These are phyloP conservation scores for Penicillium vulpinum DNA, from an alignment of 2,329 filamentous ascomycete genomes.

Conservation along the genomic window DNA sequence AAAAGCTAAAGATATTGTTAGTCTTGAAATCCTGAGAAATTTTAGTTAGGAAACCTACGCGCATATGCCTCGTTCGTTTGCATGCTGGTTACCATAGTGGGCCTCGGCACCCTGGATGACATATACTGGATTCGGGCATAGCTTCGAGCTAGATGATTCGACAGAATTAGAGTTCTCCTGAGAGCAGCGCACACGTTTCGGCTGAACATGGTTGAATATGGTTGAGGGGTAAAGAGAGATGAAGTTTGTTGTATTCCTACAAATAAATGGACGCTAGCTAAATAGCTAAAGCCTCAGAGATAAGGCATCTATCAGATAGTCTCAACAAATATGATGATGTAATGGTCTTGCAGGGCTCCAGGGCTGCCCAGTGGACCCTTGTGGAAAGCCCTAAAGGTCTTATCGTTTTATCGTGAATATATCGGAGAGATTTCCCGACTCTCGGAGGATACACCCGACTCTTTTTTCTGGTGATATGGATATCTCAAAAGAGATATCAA, in stretches of 20 bases:
- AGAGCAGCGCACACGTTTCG: not conserved
- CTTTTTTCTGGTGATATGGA: too few species aligned
- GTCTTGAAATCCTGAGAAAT: not conserved
- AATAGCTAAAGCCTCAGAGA: too few species aligned
- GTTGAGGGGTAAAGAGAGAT: too few species aligned
- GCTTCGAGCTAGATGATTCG: not conserved
- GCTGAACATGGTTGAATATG: not conserved
- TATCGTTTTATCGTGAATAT: not conserved
- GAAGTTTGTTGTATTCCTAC: too few species aligned
- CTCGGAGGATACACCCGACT: not conserved
- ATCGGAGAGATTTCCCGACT: not conserved
- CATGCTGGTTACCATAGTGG: not conserved
- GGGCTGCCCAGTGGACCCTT: too few species aligned
- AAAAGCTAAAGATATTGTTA: not conserved
- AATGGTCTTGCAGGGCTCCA: too few species aligned
- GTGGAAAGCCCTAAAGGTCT: too few species aligned
- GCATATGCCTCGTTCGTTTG: conserved; percentile 4
- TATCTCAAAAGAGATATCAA: not conserved
- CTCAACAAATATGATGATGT: not conserved
- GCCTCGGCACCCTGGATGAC: not conserved
- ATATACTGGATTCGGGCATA: not conserved
- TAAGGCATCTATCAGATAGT: too few species aligned
- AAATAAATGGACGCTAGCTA: too few species aligned
- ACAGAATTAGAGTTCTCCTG: not conserved
- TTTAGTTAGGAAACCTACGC: not conserved